These are phyloP conservation scores for Stenocarpella maydis DNA, from an alignment of 2,329 filamentous ascomycete genomes.

Conservation along the genomic window DNA sequence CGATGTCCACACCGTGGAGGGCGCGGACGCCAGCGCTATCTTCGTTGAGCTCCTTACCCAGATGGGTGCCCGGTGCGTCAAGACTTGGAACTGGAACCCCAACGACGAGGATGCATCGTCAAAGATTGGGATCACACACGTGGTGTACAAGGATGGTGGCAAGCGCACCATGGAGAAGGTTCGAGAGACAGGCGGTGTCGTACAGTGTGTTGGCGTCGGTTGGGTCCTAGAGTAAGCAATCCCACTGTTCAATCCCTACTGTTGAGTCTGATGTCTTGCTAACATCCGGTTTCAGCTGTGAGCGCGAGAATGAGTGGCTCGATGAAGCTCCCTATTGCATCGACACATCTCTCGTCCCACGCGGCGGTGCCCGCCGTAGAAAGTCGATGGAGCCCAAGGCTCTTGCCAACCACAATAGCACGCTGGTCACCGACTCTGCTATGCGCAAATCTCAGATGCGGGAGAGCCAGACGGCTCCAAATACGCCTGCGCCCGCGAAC, in stretches of 20 bases:
- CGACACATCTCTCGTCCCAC: slow-evolving; percentile 71
- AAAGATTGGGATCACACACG: slow-evolving; percentile 82
- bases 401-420: slow-evolving; percentile 74
- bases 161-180: slow-evolving; percentile 85
- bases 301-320: slow-evolving; percentile 78
- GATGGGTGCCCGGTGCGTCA: slow-evolving; percentile 84
- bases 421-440: slow-evolving; percentile 56
- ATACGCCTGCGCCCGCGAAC: slow-evolving; percentile 53
- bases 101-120: slow-evolving; percentile 45
- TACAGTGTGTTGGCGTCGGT: slow-evolving; percentile 85
- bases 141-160: slow-evolving; percentile 88
- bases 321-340: slow-evolving; percentile 76
- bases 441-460: slow-evolving; percentile 39
- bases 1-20: slow-evolving; percentile 84
- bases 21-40: slow-evolving; percentile 80
- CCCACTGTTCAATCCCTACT: too few relatives aligned
- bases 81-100: slow-evolving; percentile 78
- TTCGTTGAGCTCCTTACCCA: slow-evolving; percentile 81
- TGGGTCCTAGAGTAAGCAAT: slow-evolving; percentile 85
- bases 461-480: slow-evolving; percentile 52
- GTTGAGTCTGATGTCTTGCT: slow-evolving; percentile 36
- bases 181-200: slow-evolving; percentile 72
- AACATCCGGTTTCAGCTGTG: slow-evolving; percentile 63
- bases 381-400: slow-evolving; percentile 84
- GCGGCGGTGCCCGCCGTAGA: slow-evolving; percentile 74